These are phyloP conservation scores for Candida ponderosae DNA, from an alignment of 805 yeast genomes.

Conservation along the genomic window DNA sequence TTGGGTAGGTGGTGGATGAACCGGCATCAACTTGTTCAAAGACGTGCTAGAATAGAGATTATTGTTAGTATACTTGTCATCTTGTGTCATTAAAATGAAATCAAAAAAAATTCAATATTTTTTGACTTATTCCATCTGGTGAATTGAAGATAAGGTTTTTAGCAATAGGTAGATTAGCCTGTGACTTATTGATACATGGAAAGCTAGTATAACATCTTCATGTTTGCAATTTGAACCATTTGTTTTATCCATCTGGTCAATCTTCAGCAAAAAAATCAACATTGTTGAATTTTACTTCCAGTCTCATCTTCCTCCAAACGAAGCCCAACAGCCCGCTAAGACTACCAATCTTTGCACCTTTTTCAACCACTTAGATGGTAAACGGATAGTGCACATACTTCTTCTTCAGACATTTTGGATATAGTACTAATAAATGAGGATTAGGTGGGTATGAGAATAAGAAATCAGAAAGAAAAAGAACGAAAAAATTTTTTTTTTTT, in stretches of 20 bases:
- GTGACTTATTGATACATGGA: too few relatives aligned
- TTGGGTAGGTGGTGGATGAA: constrained; percentile 96
- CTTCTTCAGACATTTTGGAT: constrained; percentile 23
- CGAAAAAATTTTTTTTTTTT: constrained; percentile 2
- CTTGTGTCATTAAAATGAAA: too few relatives aligned
- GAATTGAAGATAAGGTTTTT: too few relatives aligned
- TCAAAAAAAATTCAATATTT: too few relatives aligned
- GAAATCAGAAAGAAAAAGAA: constrained; percentile 2
- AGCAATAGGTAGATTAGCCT: too few relatives aligned
- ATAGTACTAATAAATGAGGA: background rate
- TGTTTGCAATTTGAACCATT: too few relatives aligned
- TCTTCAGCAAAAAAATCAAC: too few relatives aligned
- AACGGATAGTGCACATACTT: constrained; percentile 10
- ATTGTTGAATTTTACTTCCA: too few relatives aligned
- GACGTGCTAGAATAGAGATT: constrained; percentile 50
- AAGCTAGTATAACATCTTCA: too few relatives aligned
- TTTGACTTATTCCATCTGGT: too few relatives aligned
- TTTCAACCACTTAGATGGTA: background rate
- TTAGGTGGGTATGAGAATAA: background rate
- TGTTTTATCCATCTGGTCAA: too few relatives aligned
- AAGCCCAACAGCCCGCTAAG: background rate
- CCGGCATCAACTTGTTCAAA: constrained; percentile 99
- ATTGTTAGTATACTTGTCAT: constrained; percentile 9
- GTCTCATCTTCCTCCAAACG: too few relatives aligned
- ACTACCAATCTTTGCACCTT: background rate